A percentile compares a stretch with the other conserved stretches of the same genome.
phyloP scores from a whole-genome alignment of 2,329 filamentous ascomycete species.

The Fusarium sp. region DNA sequence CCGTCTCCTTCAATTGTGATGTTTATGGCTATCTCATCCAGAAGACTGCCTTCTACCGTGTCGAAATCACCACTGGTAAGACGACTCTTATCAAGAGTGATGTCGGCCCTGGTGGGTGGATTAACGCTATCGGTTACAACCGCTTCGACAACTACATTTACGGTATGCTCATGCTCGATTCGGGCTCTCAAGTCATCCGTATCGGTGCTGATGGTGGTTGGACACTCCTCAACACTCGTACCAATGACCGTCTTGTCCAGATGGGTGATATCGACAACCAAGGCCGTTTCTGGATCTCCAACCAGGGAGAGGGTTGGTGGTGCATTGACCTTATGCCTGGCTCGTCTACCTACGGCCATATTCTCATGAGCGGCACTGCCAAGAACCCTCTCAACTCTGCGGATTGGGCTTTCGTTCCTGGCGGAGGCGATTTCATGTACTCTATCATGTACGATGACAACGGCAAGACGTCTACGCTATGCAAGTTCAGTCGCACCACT shows the following conservation, averaged over 20 bases:
- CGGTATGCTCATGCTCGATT: slow-evolving; percentile 22
- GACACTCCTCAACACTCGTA: slow-evolving; percentile 30
- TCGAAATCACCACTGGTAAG: slow-evolving; percentile 34
- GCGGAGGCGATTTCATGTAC: slow-evolving; percentile 46
- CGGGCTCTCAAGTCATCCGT: slow-evolving; percentile 42
- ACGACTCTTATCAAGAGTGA: slow-evolving; percentile 31
- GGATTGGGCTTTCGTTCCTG: slow-evolving; percentile 46
- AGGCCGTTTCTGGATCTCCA: slow-evolving; percentile 43
- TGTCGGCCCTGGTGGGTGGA: slow-evolving; percentile 40
- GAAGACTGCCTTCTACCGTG: slow-evolving; percentile 34
- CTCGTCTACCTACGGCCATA: slow-evolving; percentile 39
- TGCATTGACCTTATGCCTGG: slow-evolving; percentile 39
- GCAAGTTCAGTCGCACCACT: slow-evolving; percentile 41
- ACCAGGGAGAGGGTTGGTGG: slow-evolving; percentile 44
- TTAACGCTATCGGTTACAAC: slow-evolving; percentile 44
- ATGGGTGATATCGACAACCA: slow-evolving; percentile 46
- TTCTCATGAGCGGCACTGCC: slow-evolving; percentile 36
- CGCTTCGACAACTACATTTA: slow-evolving; percentile 42
- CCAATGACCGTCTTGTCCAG: slow-evolving; percentile 29
- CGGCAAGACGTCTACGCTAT: slow-evolving; percentile 21
- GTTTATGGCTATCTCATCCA: slow-evolving; percentile 41
- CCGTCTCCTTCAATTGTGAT: slow-evolving; percentile 30
- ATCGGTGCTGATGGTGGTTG: slow-evolving; percentile 41
- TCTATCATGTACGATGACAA: slow-evolving; percentile 18
- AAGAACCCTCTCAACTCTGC: slow-evolving; percentile 17